Base-by-base conservation (phyloP, 768 basidiomycete species). In the Trichaptum fuscoviolaceum region DNA sequence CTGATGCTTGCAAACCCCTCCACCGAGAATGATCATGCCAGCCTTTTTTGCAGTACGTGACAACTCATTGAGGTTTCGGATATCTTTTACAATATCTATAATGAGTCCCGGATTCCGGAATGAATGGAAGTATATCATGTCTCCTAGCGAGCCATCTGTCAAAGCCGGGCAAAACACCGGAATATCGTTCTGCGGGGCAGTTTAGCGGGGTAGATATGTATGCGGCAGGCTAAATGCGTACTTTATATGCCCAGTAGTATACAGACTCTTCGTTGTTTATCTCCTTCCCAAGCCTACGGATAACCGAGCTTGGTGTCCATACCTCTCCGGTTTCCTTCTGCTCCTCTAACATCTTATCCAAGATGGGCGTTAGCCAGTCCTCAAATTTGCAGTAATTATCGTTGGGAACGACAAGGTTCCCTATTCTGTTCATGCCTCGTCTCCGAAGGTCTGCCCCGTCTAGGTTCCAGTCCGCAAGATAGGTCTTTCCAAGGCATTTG, bases 381-480 rank as follows among this genome's bases (percentile, higher is more conserved):
- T 99, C 97, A 71, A 99, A 99, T 73, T 92, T 91, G 87, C 97
- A 99, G 77, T 99, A 99, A 75, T 99, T 99, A 72, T 97, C 94
- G 74, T 99, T 99, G 2, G 97, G 97, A 1, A 99, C 87, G 66
- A 99, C 80, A 58, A 99, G 85, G 73, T 99, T 99, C 35, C 97
- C 97, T 68, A 99, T 95, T 36, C 97, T 87, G 72, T 99, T 99
- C 85, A 99, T 87, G n/a, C 97, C 97, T 67, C 86, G 85, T 73
- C 82, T 88, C 58, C 97, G 86, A 65, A 99, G 78, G 66, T 89
- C 88, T 6, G 94, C 92, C 17, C 97, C 97, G 68, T 96, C 91
- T 65, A 97, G 84, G 73, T 91, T 86, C 77, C 97, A 99, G 71
- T 95, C 93, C 0, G 93, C 93, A 58, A 99, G 83, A 71, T 96